phyloP scores from a whole-genome alignment of 225 moss, liverwort and hornwort species.

The Climacium dendroides region DNA sequence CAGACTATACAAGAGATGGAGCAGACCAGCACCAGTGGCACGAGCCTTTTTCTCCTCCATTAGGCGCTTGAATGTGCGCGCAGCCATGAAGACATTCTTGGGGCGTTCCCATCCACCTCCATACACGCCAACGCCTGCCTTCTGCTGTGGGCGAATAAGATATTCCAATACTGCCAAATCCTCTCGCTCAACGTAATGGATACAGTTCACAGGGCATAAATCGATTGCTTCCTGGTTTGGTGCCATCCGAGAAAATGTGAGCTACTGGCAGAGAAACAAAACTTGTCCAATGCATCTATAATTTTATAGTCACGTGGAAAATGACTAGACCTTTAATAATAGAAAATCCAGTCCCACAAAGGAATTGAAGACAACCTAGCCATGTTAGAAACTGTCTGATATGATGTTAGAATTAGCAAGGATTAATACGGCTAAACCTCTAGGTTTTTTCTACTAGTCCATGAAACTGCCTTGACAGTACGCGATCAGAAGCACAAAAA shows the following conservation, averaged over 20 bases:
- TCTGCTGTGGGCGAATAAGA: conserved; percentile 78
- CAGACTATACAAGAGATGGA: neutral
- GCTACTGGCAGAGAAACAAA: neutral
- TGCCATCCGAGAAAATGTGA: neutral
- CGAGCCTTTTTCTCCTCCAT: conserved; percentile 44
- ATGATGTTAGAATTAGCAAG: neutral
- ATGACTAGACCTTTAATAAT: neutral
- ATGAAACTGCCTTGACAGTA: neutral
- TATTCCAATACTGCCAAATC: conserved; percentile 76
- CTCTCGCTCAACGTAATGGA: conserved; percentile 92
- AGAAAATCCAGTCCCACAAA: neutral
- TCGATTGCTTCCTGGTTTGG: conserved; percentile 73
- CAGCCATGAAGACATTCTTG: conserved; percentile 90
- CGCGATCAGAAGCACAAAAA: neutral
- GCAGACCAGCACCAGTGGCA: neutral
- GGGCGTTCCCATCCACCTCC: conserved; percentile 97
- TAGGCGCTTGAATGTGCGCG: conserved; percentile 74
- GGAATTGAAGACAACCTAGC: neutral
- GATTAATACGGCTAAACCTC: neutral
- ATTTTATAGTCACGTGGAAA: neutral
- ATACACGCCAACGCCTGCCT: conserved; percentile 69
- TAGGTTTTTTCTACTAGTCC: neutral
- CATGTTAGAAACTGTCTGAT: neutral
- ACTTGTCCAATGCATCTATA: neutral
- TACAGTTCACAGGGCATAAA: conserved; percentile 90